Evolutionary conservation across 2,329 filamentous ascomycete genomes (phyloP).

Genomic region (Neoarthrinium moseri): DNA sequence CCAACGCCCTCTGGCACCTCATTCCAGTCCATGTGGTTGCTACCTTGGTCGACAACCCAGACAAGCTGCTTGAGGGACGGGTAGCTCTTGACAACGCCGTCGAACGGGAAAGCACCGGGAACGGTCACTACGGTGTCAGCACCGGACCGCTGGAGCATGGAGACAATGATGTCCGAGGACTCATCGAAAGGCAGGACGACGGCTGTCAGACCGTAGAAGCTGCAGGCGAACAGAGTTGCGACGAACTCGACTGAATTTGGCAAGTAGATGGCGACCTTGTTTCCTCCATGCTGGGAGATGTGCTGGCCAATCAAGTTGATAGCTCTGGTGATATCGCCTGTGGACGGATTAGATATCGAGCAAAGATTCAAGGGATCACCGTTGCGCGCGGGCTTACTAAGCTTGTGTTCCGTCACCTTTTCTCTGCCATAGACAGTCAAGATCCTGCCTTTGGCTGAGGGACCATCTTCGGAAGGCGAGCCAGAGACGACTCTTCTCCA

Average conservation of each 20-base stretch:
- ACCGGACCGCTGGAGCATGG: constrained; percentile 69
- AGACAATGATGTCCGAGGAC: constrained; percentile 64
- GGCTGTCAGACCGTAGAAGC: constrained; percentile 85
- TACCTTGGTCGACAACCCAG: constrained; percentile 92
- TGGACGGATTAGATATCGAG: constrained; percentile 19
- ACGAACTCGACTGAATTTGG: constrained; percentile 92
- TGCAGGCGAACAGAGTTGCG: constrained; percentile 77
- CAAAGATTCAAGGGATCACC: not conserved
- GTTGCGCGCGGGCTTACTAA: constrained; percentile 43
- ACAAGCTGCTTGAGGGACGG: constrained; percentile 73
- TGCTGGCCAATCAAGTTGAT: constrained; percentile 85
- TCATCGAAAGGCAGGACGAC: constrained; percentile 83
- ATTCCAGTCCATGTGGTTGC: constrained; percentile 92
- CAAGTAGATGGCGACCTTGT: constrained; percentile 83
- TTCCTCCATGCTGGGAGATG: constrained; percentile 67
- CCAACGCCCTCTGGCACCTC: constrained; percentile 78
- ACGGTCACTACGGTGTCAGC: constrained; percentile 82
- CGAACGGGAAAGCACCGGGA: constrained; percentile 83
- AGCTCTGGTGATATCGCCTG: constrained; percentile 74
- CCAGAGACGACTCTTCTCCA: constrained; percentile 76
- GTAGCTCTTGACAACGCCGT: constrained; percentile 67
- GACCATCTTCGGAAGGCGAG: constrained; percentile 60
- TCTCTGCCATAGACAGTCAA: constrained; percentile 77
- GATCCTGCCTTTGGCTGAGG: constrained; percentile 66
- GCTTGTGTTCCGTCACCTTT: constrained; percentile 69